Conservation (phyloP, 768 basidiomycete species). For the Pisolithus tinctorius region DNA sequence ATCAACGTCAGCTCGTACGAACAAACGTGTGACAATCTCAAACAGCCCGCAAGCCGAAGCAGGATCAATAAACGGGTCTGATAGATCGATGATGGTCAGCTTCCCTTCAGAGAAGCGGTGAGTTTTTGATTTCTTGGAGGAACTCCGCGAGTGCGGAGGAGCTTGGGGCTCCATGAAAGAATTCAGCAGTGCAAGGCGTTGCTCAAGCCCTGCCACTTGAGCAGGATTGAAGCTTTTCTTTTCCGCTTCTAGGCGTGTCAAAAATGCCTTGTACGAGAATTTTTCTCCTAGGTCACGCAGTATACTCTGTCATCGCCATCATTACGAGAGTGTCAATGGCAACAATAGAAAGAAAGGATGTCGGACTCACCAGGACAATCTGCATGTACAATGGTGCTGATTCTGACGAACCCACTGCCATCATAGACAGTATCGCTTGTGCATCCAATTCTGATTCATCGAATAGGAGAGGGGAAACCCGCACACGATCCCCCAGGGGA, state of each 20-base stretch:
- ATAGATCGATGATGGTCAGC: constrained; percentile 62
- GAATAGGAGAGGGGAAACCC: constrained; percentile 49
- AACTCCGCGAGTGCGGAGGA: neutral
- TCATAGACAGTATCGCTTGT: constrained; percentile 64
- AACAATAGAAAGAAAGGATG: neutral
- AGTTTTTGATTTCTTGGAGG: constrained; percentile 1
- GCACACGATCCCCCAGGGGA: constrained; percentile 41
- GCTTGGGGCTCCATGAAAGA: constrained; percentile 42
- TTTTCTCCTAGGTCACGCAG: constrained; percentile 57
- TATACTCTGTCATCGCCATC: constrained; percentile 35
- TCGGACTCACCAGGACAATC: constrained; percentile 47
- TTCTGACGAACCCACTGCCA: constrained; percentile 60
- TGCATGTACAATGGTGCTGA: constrained; percentile 66
- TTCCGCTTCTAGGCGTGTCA: constrained; percentile 36
- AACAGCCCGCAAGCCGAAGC: constrained; percentile 63
- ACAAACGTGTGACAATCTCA: constrained; percentile 60
- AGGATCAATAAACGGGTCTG: constrained; percentile 67
- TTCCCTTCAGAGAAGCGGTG: constrained; percentile 48
- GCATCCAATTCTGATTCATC: constrained; percentile 59
- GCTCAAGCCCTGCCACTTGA: constrained; percentile 51
- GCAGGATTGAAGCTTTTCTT: constrained; percentile 49
- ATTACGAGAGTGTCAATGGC: constrained; percentile 6
- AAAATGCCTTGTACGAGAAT: constrained; percentile 48
- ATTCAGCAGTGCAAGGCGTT: constrained; percentile 53
- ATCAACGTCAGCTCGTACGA: constrained; percentile 50